phyloP scores from a whole-genome alignment of 345 rosid genomes.

The Schrenkiella parvula region DNA sequence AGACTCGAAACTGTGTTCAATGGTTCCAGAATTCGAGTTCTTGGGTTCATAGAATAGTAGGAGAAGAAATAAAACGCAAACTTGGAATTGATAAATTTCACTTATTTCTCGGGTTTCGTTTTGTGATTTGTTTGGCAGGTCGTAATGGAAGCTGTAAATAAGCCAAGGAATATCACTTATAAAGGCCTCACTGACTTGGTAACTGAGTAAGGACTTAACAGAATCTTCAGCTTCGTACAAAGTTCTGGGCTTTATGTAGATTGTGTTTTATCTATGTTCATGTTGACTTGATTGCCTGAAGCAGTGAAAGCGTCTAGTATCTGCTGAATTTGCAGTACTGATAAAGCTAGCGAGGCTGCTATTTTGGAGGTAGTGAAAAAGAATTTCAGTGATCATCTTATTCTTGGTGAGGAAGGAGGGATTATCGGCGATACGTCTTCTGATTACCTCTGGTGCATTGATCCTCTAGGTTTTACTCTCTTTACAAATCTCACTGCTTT shows the following conservation, averaged over 20 bases:
- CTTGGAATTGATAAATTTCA: not conserved
- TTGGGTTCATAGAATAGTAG: not conserved
- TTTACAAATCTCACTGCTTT: not conserved
- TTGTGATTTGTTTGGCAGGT: constrained; percentile 43
- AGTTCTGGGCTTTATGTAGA: not conserved
- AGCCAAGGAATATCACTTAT: constrained; percentile 73
- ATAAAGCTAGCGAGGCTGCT: constrained; percentile 86
- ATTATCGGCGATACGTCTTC: constrained; percentile 72
- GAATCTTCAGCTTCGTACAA: not conserved
- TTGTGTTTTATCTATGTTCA: not conserved
- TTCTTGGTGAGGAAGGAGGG: constrained; percentile 98
- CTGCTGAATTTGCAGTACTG: constrained; percentile 61
- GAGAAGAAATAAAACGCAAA: not conserved
- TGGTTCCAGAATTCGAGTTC: not conserved
- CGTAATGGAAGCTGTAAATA: constrained; percentile 89
- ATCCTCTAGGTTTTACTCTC: constrained; percentile 75
- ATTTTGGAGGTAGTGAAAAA: constrained; percentile 72
- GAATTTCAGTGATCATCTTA: constrained; percentile 80
- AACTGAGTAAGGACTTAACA: constrained; percentile 62
- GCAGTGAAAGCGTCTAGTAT: constrained; percentile 5
- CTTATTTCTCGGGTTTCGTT: not conserved
- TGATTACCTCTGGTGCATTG: constrained; percentile 96
- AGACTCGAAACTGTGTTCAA: not conserved
- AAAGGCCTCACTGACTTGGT: constrained; percentile 88
- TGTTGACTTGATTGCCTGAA: not conserved